A percentile compares a stretch with the other conserved stretches of the same genome.
Conservation (phyloP, 2,329 filamentous ascomycete species). For the Pseudogymnoascus destructans region DNA sequence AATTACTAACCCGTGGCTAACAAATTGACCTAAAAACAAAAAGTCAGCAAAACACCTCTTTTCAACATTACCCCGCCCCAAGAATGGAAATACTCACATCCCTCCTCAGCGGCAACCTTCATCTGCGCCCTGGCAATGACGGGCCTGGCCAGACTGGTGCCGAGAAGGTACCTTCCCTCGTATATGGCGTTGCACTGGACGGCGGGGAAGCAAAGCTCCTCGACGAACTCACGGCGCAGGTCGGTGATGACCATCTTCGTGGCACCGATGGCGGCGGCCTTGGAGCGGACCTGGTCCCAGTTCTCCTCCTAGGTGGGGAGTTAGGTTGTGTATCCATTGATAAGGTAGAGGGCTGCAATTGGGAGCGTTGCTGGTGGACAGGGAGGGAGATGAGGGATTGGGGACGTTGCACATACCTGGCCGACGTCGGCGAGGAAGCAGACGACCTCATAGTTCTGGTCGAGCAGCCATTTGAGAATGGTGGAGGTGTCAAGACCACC, state of each 20-base stretch:
- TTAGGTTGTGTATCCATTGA: background rate
- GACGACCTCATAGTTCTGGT: slow-evolving; percentile 35
- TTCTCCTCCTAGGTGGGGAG: background rate
- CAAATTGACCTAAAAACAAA: background rate
- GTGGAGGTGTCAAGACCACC: slow-evolving; percentile 35
- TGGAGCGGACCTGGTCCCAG: slow-evolving; percentile 53
- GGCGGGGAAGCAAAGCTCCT: slow-evolving; percentile 68
- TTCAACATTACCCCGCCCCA: background rate
- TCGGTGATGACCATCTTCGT: slow-evolving; percentile 37
- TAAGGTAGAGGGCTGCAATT: slow-evolving; percentile 11
- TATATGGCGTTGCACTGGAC: slow-evolving; percentile 62
- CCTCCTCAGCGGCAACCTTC: slow-evolving; percentile 47
- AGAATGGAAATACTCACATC: slow-evolving; percentile 31
- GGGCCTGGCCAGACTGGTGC: slow-evolving; percentile 52
- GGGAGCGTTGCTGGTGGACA: background rate
- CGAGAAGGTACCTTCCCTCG: slow-evolving; percentile 52
- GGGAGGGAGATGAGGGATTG: background rate
- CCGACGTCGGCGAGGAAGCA: slow-evolving; percentile 57
- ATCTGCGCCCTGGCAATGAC: slow-evolving; percentile 58
- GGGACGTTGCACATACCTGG: slow-evolving; percentile 39
- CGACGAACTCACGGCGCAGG: slow-evolving; percentile 62
- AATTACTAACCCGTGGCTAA: slow-evolving; percentile 2
- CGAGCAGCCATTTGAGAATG: slow-evolving; percentile 34
- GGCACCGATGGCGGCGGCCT: slow-evolving; percentile 41
- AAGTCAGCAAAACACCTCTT: background rate